Conservation (phyloP, 139 green algal genomes). For the Picochlorum sp. region DNA sequence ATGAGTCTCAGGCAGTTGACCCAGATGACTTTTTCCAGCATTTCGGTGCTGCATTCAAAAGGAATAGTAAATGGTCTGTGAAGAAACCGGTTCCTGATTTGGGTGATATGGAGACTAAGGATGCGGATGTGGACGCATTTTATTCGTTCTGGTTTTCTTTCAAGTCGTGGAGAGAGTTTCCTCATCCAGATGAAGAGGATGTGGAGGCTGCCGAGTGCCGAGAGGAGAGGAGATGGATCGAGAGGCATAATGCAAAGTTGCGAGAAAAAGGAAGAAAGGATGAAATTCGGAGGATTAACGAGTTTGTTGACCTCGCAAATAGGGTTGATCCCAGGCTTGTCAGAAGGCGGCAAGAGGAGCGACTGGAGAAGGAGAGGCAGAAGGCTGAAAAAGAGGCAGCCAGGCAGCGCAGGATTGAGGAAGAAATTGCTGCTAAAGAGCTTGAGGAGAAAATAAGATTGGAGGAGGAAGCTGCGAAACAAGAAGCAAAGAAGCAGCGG, state of each 20-base stretch:
- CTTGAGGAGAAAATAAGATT: conserved; percentile 19
- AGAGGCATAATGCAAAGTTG: conserved; percentile 89
- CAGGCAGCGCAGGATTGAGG: conserved; percentile 40
- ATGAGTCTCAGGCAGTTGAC: conserved; percentile 35
- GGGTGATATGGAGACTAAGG: conserved; percentile 46
- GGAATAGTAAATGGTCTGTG: conserved; percentile 75
- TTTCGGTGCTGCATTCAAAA: conserved; percentile 84
- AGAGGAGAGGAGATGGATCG: conserved; percentile 84
- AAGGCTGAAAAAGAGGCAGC: conserved; percentile 31
- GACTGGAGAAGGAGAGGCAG: conserved; percentile 41
- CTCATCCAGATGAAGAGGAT: conserved; percentile 92
- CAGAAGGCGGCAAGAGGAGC: conserved; percentile 59
- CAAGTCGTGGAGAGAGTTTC: conserved; percentile 92
- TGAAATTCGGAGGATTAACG: conserved; percentile 68
- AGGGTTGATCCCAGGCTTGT: conserved; percentile 68
- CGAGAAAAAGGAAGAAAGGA: conserved; percentile 91
- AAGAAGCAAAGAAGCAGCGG: conserved; percentile 49
- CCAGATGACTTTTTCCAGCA: conserved; percentile 85
- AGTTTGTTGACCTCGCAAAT: conserved; percentile 85
- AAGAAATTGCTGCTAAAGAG: conserved; percentile 18
- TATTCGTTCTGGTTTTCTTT: conserved; percentile 95
- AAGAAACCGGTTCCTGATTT: conserved; percentile 63
- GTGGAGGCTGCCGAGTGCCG: conserved; percentile 50
- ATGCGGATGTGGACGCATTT: conserved; percentile 65
- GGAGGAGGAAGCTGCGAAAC: conserved; percentile 37